Percentiles rank a stretch among this genome's conserved stretches.
Conservation (phyloP, 306 rosid genomes). For the Vachellia pachyceras region DNA sequence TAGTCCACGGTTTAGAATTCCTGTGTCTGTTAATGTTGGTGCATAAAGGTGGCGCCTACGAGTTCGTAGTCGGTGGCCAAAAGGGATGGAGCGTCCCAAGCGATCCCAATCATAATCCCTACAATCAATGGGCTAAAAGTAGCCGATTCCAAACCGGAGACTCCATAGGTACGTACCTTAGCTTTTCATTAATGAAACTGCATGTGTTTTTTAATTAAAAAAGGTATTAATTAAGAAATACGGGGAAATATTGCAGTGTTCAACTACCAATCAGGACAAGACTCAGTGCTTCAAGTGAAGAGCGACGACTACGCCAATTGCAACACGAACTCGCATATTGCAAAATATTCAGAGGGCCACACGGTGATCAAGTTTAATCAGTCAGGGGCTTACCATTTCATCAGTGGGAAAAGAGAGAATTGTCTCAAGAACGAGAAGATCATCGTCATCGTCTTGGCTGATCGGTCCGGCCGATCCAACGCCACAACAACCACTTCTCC, state of each 20-base stretch:
- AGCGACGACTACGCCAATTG: slow-evolving; percentile 72
- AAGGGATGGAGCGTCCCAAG: slow-evolving; percentile 76
- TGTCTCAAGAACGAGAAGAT: slow-evolving; percentile 84
- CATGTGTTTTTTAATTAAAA: not conserved
- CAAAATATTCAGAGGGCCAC: slow-evolving; percentile 76
- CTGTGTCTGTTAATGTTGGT: slow-evolving; percentile 54
- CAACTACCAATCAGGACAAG: slow-evolving; percentile 71
- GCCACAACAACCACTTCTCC: slow-evolving; percentile 52
- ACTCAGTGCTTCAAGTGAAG: slow-evolving; percentile 73
- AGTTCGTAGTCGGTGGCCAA: slow-evolving; percentile 68
- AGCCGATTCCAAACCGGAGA: slow-evolving; percentile 82
- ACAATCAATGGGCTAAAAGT: slow-evolving; percentile 80
- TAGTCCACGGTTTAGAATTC: slow-evolving; percentile 45
- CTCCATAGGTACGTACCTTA: slow-evolving; percentile 53
- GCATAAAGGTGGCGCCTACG: slow-evolving; percentile 57
- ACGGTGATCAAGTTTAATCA: slow-evolving; percentile 53
- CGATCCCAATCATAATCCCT: slow-evolving; percentile 52
- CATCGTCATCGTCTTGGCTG: slow-evolving; percentile 67
- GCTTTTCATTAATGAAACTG: not conserved
- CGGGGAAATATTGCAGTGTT: slow-evolving; percentile 60
- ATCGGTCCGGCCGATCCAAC: slow-evolving; percentile 53
- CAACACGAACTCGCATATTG: slow-evolving; percentile 52
- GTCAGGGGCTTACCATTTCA: slow-evolving; percentile 77
- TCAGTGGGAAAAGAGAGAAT: slow-evolving; percentile 78
- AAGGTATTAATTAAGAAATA: not conserved